These are phyloP conservation scores for Begonia fuchsioides DNA, from an alignment of 306 rosid species.

Conservation along the genomic window DNA sequence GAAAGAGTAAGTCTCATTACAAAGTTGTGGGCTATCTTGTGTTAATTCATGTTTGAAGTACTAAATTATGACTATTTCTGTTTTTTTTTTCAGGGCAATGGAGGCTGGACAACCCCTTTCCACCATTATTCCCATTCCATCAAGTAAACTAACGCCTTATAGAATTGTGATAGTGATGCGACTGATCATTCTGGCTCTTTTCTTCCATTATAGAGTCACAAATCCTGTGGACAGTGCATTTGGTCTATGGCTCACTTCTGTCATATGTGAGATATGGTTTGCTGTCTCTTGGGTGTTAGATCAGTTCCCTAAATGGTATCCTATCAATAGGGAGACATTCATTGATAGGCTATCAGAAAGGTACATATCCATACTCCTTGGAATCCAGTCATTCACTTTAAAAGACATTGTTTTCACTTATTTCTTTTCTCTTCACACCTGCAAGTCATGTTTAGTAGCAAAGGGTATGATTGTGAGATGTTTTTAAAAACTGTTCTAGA, in stretches of 20 bases:
- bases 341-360: conserved; percentile 68
- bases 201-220: conserved; percentile 87
- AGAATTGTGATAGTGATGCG: conserved; percentile 49
- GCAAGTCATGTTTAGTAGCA: too few relatives aligned
- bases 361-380: conserved; percentile 18
- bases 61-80: neutral
- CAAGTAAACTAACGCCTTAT: conserved; percentile 58
- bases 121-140: conserved; percentile 39
- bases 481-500: too few relatives aligned
- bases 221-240: conserved; percentile 90
- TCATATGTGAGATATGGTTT: conserved; percentile 96
- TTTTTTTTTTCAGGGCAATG: conserved; percentile 32
- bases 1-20: conserved; percentile 34
- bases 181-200: conserved; percentile 62
- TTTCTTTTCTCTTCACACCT: neutral
- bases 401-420: neutral
- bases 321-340: conserved; percentile 57
- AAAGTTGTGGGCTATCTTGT: too few relatives aligned
- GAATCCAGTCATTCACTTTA: too few relatives aligned
- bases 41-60: neutral
- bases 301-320: conserved; percentile 98
- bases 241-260: conserved; percentile 91
- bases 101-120: conserved; percentile 60
- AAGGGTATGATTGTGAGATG: too few relatives aligned
- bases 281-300: conserved; percentile 93